Conservation (phyloP, 2,329 filamentous ascomycete species). For the Cladosporium colombiae region DNA sequence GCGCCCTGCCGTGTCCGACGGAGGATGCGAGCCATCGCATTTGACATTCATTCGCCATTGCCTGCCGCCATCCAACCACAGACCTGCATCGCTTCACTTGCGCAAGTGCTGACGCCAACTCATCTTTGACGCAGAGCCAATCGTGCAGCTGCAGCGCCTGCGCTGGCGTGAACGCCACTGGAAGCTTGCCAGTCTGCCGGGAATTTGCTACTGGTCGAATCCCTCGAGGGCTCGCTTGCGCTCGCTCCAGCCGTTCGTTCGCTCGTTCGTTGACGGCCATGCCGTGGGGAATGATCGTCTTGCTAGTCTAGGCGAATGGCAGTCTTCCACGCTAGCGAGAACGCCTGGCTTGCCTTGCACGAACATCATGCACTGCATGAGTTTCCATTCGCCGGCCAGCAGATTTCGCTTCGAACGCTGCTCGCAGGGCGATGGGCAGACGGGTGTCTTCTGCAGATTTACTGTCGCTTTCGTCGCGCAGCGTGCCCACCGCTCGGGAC, state of each 20-base stretch:
- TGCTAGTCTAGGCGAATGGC: slow-evolving; percentile 4
- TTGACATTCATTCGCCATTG: slow-evolving; percentile 5
- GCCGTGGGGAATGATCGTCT: slow-evolving; percentile 7
- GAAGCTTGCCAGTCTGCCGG: slow-evolving; percentile 11
- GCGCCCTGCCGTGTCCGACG: neutral
- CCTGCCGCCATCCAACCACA: slow-evolving; percentile 6
- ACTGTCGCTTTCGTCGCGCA: slow-evolving; percentile 1
- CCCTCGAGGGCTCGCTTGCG: neutral
- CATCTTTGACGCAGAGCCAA: slow-evolving; percentile 15
- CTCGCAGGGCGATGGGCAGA: neutral
- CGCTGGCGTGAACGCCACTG: slow-evolving; percentile 10
- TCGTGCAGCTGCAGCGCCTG: slow-evolving; percentile 5
- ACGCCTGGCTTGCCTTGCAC: slow-evolving; percentile 8
- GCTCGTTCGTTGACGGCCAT: neutral
- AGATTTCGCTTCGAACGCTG: slow-evolving; percentile 14
- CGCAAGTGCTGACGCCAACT: slow-evolving; percentile 19
- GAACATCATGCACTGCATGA: neutral
- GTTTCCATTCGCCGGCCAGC: slow-evolving; percentile 7
- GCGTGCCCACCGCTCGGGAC: slow-evolving; percentile 12
- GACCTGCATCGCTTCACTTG: neutral
- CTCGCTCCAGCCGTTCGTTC: slow-evolving; percentile 15
- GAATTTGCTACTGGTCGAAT: neutral
- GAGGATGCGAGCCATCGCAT: neutral
- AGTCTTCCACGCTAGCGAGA: slow-evolving; percentile 8
- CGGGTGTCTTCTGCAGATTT: neutral